Percentiles rank a stretch among this genome's conserved stretches.
These are phyloP conservation scores for Chaetomidium leptoderma DNA, from an alignment of 495 filamentous ascomycete species.

Conservation along the genomic window DNA sequence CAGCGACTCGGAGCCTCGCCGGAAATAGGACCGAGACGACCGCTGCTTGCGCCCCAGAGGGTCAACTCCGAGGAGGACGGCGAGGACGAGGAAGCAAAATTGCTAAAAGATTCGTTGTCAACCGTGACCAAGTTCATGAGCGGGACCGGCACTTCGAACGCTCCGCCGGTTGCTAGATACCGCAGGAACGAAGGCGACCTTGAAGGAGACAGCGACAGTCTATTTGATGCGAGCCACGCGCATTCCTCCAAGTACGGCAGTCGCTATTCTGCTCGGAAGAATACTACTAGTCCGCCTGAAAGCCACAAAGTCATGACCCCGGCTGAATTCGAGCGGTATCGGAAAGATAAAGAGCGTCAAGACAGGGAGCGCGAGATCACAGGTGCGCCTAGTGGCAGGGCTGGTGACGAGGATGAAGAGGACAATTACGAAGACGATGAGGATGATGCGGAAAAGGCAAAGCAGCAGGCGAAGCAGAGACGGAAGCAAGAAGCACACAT, in stretches of 20 bases:
- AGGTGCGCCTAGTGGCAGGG: constrained; percentile 19
- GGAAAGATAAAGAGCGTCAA: constrained; percentile 70
- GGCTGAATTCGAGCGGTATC: constrained; percentile 79
- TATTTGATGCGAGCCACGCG: constrained; percentile 49
- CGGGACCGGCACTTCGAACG: constrained; percentile 11
- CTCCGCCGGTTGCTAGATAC: constrained; percentile 31
- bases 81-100: constrained; percentile 65
- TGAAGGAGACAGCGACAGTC: constrained; percentile 42
- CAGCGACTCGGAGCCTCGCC: constrained; percentile 22
- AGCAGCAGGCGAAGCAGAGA: constrained; percentile 67
- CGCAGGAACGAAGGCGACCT: constrained; percentile 33
- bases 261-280: constrained; percentile 36
- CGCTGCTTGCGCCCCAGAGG: constrained; percentile 43
- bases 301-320: constrained; percentile 81
- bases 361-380: constrained; percentile 61
- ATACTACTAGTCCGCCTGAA: constrained; percentile 34
- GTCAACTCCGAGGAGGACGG: constrained; percentile 42
- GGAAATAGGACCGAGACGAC: constrained; percentile 46
- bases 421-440: constrained; percentile 74
- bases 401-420: constrained; percentile 50
- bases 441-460: constrained; percentile 73
- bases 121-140: constrained; percentile 45
- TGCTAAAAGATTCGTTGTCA: constrained; percentile 60
- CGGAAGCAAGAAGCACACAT: constrained; percentile 89
- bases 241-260: constrained; percentile 53